Evolutionary conservation across 768 basidiomycete genomes (phyloP).

Genomic region (Lentinula edodes): DNA sequence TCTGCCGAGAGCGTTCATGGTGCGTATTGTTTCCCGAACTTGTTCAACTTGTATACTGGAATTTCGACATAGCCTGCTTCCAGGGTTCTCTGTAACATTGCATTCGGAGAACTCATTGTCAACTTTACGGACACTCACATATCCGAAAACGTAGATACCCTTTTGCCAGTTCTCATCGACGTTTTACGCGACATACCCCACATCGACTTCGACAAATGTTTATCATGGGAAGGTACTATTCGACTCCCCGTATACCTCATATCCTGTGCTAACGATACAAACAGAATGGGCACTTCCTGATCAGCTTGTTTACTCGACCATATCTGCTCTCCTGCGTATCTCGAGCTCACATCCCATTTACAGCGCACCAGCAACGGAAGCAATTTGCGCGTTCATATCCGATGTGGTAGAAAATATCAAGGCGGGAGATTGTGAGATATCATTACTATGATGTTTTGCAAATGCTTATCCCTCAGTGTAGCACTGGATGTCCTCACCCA

Average conservation of each 20-base stretch:
- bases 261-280: not conserved
- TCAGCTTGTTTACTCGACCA: constrained; percentile 74
- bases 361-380: constrained; percentile 43
- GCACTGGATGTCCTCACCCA: constrained; percentile 72
- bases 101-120: constrained; percentile 73
- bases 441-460: not conserved
- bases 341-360: constrained; percentile 48
- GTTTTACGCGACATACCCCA: constrained; percentile 68
- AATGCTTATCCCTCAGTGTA: constrained; percentile 19
- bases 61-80: constrained; percentile 50
- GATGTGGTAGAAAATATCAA: constrained; percentile 52
- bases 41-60: constrained; percentile 4
- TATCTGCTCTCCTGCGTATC: constrained; percentile 69
- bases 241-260: not conserved
- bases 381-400: constrained; percentile 58
- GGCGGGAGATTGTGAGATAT: constrained; percentile 45
- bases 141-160: constrained; percentile 39
- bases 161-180: constrained; percentile 58
- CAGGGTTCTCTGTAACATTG: constrained; percentile 73
- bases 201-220: constrained; percentile 70
- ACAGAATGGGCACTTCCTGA: constrained; percentile 85
- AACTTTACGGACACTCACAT: constrained; percentile 56
- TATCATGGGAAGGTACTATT: constrained; percentile 71
- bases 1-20: constrained; percentile 52
- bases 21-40: constrained; percentile 21